These are phyloP conservation scores for Hypoxylon sp. DNA, from an alignment of 2,329 filamentous ascomycete species.

Conservation along the genomic window DNA sequence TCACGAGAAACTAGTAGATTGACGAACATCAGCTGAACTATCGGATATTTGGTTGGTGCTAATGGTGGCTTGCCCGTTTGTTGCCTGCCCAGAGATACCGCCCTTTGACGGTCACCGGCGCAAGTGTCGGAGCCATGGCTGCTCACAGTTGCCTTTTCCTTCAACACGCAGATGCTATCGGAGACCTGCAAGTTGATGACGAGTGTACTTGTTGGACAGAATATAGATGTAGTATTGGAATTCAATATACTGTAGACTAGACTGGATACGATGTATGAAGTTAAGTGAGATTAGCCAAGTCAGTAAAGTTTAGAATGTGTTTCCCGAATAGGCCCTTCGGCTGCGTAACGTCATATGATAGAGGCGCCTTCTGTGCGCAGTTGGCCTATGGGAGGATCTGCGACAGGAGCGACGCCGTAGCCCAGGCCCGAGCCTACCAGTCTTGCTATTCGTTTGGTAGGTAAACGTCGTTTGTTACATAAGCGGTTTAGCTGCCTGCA, in stretches of 20 bases:
- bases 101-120: constrained; percentile 42
- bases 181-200: not conserved
- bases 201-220: not conserved
- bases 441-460: constrained; percentile 10
- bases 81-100: constrained; percentile 47
- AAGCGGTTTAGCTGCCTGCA: constrained; percentile 1
- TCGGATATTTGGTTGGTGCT: not conserved
- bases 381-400: constrained; percentile 21
- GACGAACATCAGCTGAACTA: not conserved
- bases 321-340: not conserved
- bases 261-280: not conserved
- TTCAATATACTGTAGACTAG: not conserved
- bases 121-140: constrained; percentile 35
- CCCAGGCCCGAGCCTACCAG: constrained; percentile 9
- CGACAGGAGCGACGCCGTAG: constrained; percentile 15
- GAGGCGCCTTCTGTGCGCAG: constrained; percentile 29
- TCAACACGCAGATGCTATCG: constrained; percentile 6
- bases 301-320: not conserved
- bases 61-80: constrained; percentile 38
- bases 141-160: constrained; percentile 1
- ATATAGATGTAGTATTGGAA: constrained; percentile 2
- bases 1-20: constrained; percentile 45
- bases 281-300: not conserved
- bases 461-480: constrained; percentile 13
- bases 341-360: constrained; percentile 23